Evolutionary conservation across 2,329 filamentous ascomycete species (phyloP), one percentile per base, ranked within the genome.

Genomic region (Passalora sequoiae): DNA sequence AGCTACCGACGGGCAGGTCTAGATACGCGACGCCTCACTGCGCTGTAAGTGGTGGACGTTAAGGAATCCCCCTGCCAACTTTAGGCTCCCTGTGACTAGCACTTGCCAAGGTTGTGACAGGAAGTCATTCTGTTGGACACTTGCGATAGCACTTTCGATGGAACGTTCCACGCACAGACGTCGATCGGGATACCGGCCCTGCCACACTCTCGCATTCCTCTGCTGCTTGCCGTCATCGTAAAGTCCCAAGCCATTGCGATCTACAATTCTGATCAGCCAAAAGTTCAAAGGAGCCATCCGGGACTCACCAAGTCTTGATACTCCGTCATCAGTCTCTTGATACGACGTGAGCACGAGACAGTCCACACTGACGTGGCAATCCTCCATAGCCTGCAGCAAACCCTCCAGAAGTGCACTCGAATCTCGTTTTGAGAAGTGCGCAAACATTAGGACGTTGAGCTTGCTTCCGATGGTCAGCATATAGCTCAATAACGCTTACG

Each of bases 381-480:
- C 30, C 30, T 32, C 30, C 13, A 32, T 13, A 4, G 13, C 30
- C 9, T 32, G 16, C 10, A 32, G 20, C 7, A 32, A n/a, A 32
- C 20, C 13, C 30, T 32, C 30, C 12, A 32, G 30, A 32, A 32
- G 30, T 7, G 30, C 16, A 32, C 30, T 17, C 4, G 30, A 32
- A 16, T 32, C 30, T 32, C 30, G 13, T 32, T 32, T 32, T n/a
- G 30, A 32, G 30, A 32, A 32, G 30, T 32, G 13, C 13, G 30
- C 5, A 12, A 32, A 32, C 13, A 32, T 32, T 12, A 32, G n/a
- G 30, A 32, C 13, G 20, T 32, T 32, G 13, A 32, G 30, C 30
- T 30, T 30, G 4, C 28, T 30, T 6, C 28, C 28, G 12, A 30
- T 13, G 28, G 3, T 30, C 16, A 30, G 28, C 12, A 30, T n/a